Conservation (phyloP, 108 stramenopile genomes). For the Nitzschia sp. region DNA sequence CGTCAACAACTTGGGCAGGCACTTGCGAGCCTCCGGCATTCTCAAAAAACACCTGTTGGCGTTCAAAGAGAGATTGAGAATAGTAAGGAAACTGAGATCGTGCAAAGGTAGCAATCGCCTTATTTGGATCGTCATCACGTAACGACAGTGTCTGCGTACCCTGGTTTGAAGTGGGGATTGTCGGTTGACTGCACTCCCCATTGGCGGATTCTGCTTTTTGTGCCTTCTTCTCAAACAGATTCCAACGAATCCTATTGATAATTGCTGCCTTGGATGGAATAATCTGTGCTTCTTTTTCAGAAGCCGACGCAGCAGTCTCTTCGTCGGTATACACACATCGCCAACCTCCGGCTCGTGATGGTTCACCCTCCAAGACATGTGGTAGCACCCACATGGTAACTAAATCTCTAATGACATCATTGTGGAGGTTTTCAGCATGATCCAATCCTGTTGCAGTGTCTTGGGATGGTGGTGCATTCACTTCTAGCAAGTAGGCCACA, state of each 20-base stretch:
- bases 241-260: slow-evolving; percentile 81
- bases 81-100: slow-evolving; percentile 76
- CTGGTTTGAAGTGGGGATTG: slow-evolving; percentile 7
- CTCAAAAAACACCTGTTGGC: slow-evolving; percentile 65
- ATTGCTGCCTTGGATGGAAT: slow-evolving; percentile 79
- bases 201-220: slow-evolving; percentile 12
- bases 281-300: slow-evolving; percentile 21
- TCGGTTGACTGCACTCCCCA: neutral
- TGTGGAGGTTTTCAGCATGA: slow-evolving; percentile 78
- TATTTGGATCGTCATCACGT: neutral
- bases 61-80: slow-evolving; percentile 15
- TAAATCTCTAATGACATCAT: slow-evolving; percentile 74
- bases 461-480: slow-evolving; percentile 85
- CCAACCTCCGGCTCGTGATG: slow-evolving; percentile 53
- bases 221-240: slow-evolving; percentile 62
- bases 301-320: neutral
- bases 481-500: slow-evolving; percentile 77
- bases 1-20: slow-evolving; percentile 52
- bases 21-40: slow-evolving; percentile 87
- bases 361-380: slow-evolving; percentile 19
- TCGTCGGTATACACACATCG: slow-evolving; percentile 35
- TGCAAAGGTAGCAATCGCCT: slow-evolving; percentile 41
- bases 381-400: slow-evolving; percentile 76
- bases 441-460: slow-evolving; percentile 82
- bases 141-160: slow-evolving; percentile 23